Conservation (phyloP, 805 yeast species). For the Metschnikowia peoriensis region DNA sequence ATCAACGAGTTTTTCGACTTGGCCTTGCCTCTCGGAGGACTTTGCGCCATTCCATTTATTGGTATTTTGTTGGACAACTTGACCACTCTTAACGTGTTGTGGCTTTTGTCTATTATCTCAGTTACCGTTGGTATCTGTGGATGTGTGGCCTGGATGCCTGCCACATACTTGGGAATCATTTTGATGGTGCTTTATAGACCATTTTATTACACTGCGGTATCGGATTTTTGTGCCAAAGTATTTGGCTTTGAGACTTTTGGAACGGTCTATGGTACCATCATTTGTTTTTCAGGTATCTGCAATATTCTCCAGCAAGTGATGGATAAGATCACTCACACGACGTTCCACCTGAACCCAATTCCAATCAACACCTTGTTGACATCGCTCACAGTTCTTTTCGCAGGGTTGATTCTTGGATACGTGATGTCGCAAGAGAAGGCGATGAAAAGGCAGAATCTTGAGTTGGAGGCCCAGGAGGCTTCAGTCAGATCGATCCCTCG, state of each 20-base stretch:
- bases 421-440: slow-evolving; percentile 41
- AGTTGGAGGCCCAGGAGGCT: slow-evolving; percentile 64
- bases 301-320: slow-evolving; percentile 69
- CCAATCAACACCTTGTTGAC: slow-evolving; percentile 69
- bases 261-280: slow-evolving; percentile 82
- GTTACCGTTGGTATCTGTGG: slow-evolving; percentile 71
- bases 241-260: slow-evolving; percentile 94
- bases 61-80: slow-evolving; percentile 77
- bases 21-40: slow-evolving; percentile 86
- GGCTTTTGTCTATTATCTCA: slow-evolving; percentile 53
- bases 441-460: slow-evolving; percentile 51
- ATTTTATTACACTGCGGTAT: slow-evolving; percentile 86
- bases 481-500: slow-evolving; percentile 45
- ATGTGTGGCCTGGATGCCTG: slow-evolving; percentile 49
- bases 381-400: slow-evolving; percentile 51
- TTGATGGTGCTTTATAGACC: slow-evolving; percentile 83
- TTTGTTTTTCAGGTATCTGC: slow-evolving; percentile 77
- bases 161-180: slow-evolving; percentile 68
- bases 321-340: slow-evolving; percentile 68
- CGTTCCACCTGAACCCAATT: slow-evolving; percentile 69
- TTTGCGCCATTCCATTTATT: slow-evolving; percentile 81
- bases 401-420: slow-evolving; percentile 41
- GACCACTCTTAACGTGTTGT: slow-evolving; percentile 57
- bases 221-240: slow-evolving; percentile 88
- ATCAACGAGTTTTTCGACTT: slow-evolving; percentile 75